Evolutionary conservation across 1,139 yeast species (phyloP).

Genomic region (Geotrichum europaeum): DNA sequence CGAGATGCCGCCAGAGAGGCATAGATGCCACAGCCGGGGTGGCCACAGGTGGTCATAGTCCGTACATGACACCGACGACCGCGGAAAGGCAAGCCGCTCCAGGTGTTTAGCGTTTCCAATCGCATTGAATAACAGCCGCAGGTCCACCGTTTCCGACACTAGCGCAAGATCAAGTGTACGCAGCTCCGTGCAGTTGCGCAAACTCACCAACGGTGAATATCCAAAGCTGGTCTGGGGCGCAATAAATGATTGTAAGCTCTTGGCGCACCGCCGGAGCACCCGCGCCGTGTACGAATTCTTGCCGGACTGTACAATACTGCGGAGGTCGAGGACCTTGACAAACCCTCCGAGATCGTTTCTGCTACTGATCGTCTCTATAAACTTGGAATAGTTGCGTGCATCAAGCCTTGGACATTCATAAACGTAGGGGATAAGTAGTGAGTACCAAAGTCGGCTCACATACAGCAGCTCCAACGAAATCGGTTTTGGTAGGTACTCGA

Average conservation of each 20-base stretch:
- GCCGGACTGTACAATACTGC: constrained; percentile 83
- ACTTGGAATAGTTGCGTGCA: constrained; percentile 61
- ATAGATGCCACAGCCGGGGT: constrained; percentile 56
- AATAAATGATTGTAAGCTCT: constrained; percentile 56
- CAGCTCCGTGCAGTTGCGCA: constrained; percentile 61
- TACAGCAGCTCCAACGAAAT: constrained; percentile 45
- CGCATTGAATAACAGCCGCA: constrained; percentile 70
- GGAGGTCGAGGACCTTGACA: constrained; percentile 51
- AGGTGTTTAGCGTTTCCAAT: constrained; percentile 56
- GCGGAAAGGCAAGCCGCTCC: constrained; percentile 77
- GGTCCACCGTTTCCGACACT: constrained; percentile 84
- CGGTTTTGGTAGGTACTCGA: constrained; percentile 41
- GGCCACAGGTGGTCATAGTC: constrained; percentile 70
- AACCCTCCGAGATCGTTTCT: constrained; percentile 30
- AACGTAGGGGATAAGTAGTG: constrained; percentile 52
- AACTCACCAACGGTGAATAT: constrained; percentile 72
- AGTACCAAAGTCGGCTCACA: constrained; percentile 58
- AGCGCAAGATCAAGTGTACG: constrained; percentile 71
- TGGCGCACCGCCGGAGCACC: constrained; percentile 66
- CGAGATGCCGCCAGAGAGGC: constrained; percentile 84
- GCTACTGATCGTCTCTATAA: constrained; percentile 59
- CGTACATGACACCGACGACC: constrained; percentile 76
- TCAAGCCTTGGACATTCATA: constrained; percentile 58
- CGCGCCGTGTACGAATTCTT: constrained; percentile 86
- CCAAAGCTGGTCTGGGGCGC: constrained; percentile 98